Percentiles rank a stretch among this genome's conserved stretches.
These are phyloP conservation scores for Euphorbia lathyris DNA, from an alignment of 345 rosid species.

Conservation along the genomic window DNA sequence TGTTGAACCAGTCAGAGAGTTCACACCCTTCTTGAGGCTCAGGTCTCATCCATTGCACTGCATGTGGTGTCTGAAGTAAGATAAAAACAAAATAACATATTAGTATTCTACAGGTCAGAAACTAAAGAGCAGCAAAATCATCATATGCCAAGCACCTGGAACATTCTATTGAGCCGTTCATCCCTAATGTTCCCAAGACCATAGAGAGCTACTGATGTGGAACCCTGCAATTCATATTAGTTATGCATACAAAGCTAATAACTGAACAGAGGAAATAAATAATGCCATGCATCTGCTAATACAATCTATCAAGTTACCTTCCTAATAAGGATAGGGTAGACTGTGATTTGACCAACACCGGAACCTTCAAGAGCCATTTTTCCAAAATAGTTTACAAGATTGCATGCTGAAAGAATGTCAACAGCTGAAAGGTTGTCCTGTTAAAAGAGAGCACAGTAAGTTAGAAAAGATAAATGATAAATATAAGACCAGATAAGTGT, in stretches of 20 bases:
- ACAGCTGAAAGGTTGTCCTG: conserved; percentile 99
- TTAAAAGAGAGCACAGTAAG: conserved; percentile 30
- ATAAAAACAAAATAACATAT: conserved; percentile 18
- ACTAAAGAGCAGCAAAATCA: conserved; percentile 9
- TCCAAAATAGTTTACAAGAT: conserved; percentile 95
- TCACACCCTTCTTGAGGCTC: conserved; percentile 85
- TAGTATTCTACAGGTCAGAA: conserved; percentile 14
- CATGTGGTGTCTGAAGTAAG: conserved; percentile 81
- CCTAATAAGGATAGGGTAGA: conserved; percentile 80
- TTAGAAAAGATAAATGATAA: conserved; percentile 7
- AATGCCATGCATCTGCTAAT: conserved; percentile 14
- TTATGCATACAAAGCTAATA: conserved; percentile 5
- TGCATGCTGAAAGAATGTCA: conserved; percentile 92
- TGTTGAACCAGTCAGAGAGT: conserved; percentile 94
- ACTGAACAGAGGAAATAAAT: conserved; percentile 6
- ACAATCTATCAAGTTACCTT: conserved; percentile 53
- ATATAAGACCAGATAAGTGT: neutral
- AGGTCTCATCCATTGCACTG: conserved; percentile 99
- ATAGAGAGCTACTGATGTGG: conserved; percentile 91
- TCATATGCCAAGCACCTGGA: conserved; percentile 55
- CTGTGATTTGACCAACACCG: conserved; percentile 94
- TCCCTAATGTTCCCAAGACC: conserved; percentile 98
- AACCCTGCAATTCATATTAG: conserved; percentile 54
- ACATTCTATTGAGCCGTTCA: conserved; percentile 96
- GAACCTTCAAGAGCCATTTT: conserved; percentile 99